Base-by-base conservation (phyloP, 768 basidiomycete genomes). In the Collybiopsis confluens region DNA sequence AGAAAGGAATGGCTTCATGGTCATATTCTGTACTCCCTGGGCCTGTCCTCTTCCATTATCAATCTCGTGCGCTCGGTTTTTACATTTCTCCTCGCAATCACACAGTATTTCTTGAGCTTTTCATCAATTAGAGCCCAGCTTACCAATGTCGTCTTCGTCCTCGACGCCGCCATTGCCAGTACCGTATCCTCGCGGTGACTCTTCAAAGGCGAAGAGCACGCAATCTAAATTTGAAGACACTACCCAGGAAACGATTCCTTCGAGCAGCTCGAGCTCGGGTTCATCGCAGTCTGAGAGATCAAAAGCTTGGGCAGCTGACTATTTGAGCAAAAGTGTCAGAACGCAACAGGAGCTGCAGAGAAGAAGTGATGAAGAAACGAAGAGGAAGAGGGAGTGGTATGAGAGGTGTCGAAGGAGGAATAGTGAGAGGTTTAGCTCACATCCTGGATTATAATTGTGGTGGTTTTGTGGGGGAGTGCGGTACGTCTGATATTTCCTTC, bases 31-130 rank as follows among this genome's bases (percentile, higher is more conserved):
- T 43, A 4, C 42, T 44, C 5, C 43, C 43, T n/a, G n/a, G n/a
- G n/a, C n/a, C n/a, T 35, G 35, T 37, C n/a, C 52, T 42, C 42
- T 45, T 45, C 36, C 43, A 43, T 23, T 42, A 43, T 27, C 41
- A 43, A 20, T 41, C 26, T 33, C 45, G 41, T 35, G 41, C 52
- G 3, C 38, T 44, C 10, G 33, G 28, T 45, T n/a, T n/a, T n/a
- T 42, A 44, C 42, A 40, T 45, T 38, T 23, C n/a, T n/a, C 18
- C 9, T 42, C 52, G 28, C 52, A 53, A 36, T 21, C n/a, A 20
- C 23, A 20, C 33, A 21, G 21, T 45, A 42, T 16, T n/a, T 42
- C n/a, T n/a, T 36, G 33, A 53, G 35, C 43, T 35, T n/a, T n/a
- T n/a, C 16, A 27, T 28, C 38, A 18, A 42, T n/a, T 41, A n/a